Base-by-base conservation (phyloP, 2,329 filamentous ascomycete genomes). In the Pseudogymnoascus sp. region DNA sequence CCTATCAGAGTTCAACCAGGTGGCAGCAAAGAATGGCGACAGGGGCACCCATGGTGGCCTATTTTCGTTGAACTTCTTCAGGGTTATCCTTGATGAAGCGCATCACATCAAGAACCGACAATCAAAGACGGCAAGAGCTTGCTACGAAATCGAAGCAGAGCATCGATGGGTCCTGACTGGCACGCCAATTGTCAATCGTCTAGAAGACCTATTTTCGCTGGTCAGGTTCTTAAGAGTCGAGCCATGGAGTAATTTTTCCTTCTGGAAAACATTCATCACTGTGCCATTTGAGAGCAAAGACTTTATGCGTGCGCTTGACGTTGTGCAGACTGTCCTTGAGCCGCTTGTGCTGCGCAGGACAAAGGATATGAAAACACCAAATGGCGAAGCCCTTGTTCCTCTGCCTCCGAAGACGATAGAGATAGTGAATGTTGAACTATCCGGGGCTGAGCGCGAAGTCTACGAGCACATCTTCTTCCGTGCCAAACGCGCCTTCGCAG, bases 261-360 rank as follows among this genome's bases (percentile, higher is more conserved):
- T 96, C 76, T 99, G 94, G 94, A 92, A 92, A 72, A 97, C 94
- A 0, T 99, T 99, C 72, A 97, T 99, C 70, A 99, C 94, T 0
- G 87, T 96, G 1, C 94, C 94, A 0, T 99, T 99, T 66, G 94
- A 99, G 73, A 93, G 91, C 0, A 94, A 94, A 67, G 89, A 99
- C 65, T 97, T 96, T 71, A 85, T 97, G 67, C 87, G 92, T 4
- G 94, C 94, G 0, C 79, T 99, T 6, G 94, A 97, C 71, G 94
- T 99, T 1, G 94, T 99, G 1, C 94, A 99, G 72, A 99, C 93
- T 0, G 93, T 99, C 0, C 77, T 99, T 4, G 94, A 99, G 71
- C 94, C 94, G 6, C 77, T 99, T n/a, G 94, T 99, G 7, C 85
- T 99, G 74, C 84, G 94, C 47, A 84, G 94, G 64, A 99, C 94